A percentile compares a stretch with the other conserved stretches of the same genome.
Evolutionary conservation across 179 eudicot genomes (phyloP).

Genomic region (Actinidia chinensis): DNA sequence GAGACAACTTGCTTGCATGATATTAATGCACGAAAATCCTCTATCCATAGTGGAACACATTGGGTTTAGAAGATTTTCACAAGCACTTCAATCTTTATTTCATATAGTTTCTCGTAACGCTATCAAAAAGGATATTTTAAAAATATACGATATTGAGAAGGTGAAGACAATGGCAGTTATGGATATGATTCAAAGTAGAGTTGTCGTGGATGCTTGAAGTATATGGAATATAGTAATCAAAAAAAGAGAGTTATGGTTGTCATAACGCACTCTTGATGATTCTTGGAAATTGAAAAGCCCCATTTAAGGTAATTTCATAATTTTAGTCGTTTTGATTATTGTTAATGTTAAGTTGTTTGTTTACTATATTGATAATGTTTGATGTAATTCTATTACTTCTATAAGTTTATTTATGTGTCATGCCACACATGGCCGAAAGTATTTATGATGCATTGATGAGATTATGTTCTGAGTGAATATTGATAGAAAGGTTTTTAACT

Average conservation of each 20-base stretch:
- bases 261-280: conserved; percentile 23
- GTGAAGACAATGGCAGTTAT: background rate
- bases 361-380: background rate
- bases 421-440: conserved; percentile 18
- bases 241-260: conserved; percentile 20
- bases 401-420: conserved; percentile 33
- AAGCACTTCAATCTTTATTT: background rate
- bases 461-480: conserved; percentile 19
- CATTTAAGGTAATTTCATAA: conserved; percentile 4
- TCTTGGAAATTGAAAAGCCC: conserved; percentile 22
- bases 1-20: background rate
- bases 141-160: background rate
- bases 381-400: background rate
- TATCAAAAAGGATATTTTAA: background rate
- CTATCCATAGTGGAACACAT: background rate
- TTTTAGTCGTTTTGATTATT: background rate
- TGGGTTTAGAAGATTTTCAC: background rate
- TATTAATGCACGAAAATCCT: background rate
- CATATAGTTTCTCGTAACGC: background rate
- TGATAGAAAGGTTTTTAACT: conserved; percentile 25
- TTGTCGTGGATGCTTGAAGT: background rate
- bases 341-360: background rate
- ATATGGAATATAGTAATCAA: background rate
- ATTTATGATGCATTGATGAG: conserved; percentile 15
- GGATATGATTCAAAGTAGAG: background rate